Evolutionary conservation across 768 basidiomycete species (phyloP).

Genomic region (Suillus variegatus): DNA sequence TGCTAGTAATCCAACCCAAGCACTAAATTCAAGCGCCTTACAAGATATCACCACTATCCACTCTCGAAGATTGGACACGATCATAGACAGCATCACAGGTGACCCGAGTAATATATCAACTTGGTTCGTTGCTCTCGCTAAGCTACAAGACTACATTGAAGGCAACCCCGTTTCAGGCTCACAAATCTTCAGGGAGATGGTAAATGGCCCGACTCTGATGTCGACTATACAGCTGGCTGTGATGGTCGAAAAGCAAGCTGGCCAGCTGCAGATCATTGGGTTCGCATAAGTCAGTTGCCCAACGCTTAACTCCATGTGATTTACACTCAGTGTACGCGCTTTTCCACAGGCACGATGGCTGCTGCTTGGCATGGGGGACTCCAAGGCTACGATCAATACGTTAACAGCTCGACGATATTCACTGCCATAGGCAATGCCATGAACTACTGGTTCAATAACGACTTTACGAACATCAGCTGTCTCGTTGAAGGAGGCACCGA

Average conservation of each 20-base stretch:
- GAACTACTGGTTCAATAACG: slow-evolving; percentile 64
- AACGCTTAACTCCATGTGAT: neutral
- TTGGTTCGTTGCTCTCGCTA: slow-evolving; percentile 18
- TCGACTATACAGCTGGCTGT: slow-evolving; percentile 68
- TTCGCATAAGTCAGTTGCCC: slow-evolving; percentile 44
- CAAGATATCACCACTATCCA: slow-evolving; percentile 37
- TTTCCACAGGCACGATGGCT: slow-evolving; percentile 47
- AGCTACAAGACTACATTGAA: neutral
- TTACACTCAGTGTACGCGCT: neutral
- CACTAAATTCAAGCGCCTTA: slow-evolving; percentile 18
- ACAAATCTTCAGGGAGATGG: slow-evolving; percentile 47
- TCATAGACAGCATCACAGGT: slow-evolving; percentile 39
- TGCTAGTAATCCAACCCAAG: slow-evolving; percentile 3
- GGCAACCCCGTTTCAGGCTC: slow-evolving; percentile 36
- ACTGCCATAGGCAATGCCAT: slow-evolving; percentile 50
- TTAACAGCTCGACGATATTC: slow-evolving; percentile 41
- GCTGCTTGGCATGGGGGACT: slow-evolving; percentile 59
- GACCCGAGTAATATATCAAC: slow-evolving; percentile 28
- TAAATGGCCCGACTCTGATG: slow-evolving; percentile 55
- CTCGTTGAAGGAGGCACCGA: slow-evolving; percentile 53
- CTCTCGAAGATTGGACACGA: slow-evolving; percentile 41
- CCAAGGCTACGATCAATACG: slow-evolving; percentile 40
- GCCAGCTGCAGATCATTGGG: slow-evolving; percentile 66
- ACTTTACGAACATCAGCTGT: slow-evolving; percentile 55
- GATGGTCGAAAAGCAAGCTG: slow-evolving; percentile 64